These are phyloP conservation scores for Gynandropsis gynandra DNA, from an alignment of 345 rosid genomes.

Conservation along the genomic window DNA sequence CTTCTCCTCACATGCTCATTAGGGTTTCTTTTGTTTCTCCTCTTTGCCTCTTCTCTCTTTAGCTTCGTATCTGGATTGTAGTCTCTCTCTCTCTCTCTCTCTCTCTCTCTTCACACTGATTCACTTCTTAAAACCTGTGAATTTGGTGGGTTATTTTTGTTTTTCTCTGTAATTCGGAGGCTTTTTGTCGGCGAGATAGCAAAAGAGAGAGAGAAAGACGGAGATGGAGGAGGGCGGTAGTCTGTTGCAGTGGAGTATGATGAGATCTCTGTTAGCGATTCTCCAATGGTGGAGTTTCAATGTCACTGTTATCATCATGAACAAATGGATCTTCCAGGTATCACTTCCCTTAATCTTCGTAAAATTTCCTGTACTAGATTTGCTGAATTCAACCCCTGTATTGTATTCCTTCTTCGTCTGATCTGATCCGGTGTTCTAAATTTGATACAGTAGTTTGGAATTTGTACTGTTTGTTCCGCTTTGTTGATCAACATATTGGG, in stretches of 20 bases:
- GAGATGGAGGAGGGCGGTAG: constrained; percentile 85
- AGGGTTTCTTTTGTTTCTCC: too few relatives aligned
- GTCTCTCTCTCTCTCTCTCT: background rate
- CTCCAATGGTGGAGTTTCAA: too few relatives aligned
- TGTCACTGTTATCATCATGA: too few relatives aligned
- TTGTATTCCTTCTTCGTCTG: background rate
- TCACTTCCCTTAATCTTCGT: constrained; percentile 26
- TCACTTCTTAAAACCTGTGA: constrained; percentile 6
- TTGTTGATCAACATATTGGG: too few relatives aligned
- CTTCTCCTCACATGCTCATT: background rate
- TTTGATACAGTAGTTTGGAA: background rate
- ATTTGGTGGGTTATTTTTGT: background rate
- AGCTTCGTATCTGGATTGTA: background rate
- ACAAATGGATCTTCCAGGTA: too few relatives aligned
- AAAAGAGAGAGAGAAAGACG: constrained; percentile 14
- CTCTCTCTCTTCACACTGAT: too few relatives aligned
- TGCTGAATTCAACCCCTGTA: background rate
- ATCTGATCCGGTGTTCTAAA: constrained; percentile 17
- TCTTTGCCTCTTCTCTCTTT: too few relatives aligned
- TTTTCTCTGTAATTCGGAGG: background rate
- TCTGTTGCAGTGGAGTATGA: constrained; percentile 50
- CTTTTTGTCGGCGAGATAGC: background rate
- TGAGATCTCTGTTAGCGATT: too few relatives aligned
- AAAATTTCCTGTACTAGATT: constrained; percentile 2
- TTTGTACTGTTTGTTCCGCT: background rate